Evolutionary conservation across 2,329 filamentous ascomycete species (phyloP), one percentile per base, ranked within the genome.

Genomic region (Aureobasidium leucospermi): DNA sequence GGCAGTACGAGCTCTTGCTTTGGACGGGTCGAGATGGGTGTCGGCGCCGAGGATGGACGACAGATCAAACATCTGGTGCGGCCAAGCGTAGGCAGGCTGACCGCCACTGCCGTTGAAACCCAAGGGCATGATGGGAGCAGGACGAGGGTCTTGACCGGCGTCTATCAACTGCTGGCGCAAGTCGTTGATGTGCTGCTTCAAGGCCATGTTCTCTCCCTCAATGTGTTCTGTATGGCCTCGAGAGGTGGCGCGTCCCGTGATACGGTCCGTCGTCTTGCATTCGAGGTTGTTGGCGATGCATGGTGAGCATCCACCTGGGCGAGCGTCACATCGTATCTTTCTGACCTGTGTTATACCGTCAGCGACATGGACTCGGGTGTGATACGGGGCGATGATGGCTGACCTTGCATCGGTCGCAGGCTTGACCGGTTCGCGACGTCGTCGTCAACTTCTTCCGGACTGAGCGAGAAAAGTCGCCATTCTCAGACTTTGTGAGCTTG

Each of bases 371-470:
- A 11, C 16, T 13, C 10, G 6, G n/a, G 34, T 19, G 36, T 15
- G 52, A 45, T 4, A 1, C 29, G 32, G 15, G 39, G 23, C 19
- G 46, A 11, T 29, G 23, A 51, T 34, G 45, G 23, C 48, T 29
- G 19, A 89, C 87, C 81, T 93, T 94, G 80, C 90, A 95, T 59
- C 90, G 81, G 74, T 95, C 90, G 79, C 90, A 95, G 34, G 90
- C 90, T 75, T 95, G 90, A 9, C 90, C 90, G 0, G 90, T 95
- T 60, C 84, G 77, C 63, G 79, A 80, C 58, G 80, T 82, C 60
- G 75, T 75, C 56, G 76, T 73, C 58, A 83, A 73, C 66, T 79
- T 79, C 72, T 82, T 81, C 28, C 61, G 47, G 7, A 80, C 78
- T 13, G 74, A 71, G 60, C 72, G 68, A 55, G 73, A 75, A 65